Base-by-base conservation (phyloP, 225 moss, liverwort and hornwort genomes). In the Thuidium tamariscinum region DNA sequence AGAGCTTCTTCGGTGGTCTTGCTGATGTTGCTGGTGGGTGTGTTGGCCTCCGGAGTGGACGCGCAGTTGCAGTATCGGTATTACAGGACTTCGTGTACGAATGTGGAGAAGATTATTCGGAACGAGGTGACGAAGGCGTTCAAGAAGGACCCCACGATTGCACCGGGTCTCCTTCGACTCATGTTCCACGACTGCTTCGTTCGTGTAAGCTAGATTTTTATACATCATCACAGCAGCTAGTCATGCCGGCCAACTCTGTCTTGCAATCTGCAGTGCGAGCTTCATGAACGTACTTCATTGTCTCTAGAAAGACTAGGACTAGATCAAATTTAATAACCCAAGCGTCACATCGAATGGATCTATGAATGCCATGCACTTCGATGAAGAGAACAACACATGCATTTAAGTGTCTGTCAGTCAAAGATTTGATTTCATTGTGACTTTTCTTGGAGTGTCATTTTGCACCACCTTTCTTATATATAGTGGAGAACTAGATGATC, bases 111-210 rank as follows among this genome's bases (percentile, higher is more conserved):
- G 61, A 91, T 91, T 52, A 52, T 91, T 75, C 85, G 26, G 75
- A 32, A 26, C 10, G 87, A 89, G 82, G 59, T 91, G 55, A 56
- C 17, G 52, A 80, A 88, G 88, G 86, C 88, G 11, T 91, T 83
- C 55, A 6, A 32, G 5, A 77, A 81, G 65, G 89, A 92, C 83
- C 56, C 42, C 36, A 89, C 80, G 42, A 76, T 90, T 34, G 89
- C 89, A 7, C 83, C 90, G 1, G 89, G 90, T 14, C 34, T 92
- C 29, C 87, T 90, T 42, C 92, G 92, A 23, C 85, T 92, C 69
- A 80, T 82, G 16, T 90, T 92, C 65, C 92, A 92, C 56, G 92
- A 92, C 17, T 89, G 92, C 83, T 92, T 92, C 64, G 85, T 92
- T 71, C 90, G 84, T 18, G 91, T 90, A 88, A 88, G 89, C 83